phyloP scores from a whole-genome alignment of 2,329 filamentous ascomycete genomes.

The Phaeosphaeria sp. region DNA sequence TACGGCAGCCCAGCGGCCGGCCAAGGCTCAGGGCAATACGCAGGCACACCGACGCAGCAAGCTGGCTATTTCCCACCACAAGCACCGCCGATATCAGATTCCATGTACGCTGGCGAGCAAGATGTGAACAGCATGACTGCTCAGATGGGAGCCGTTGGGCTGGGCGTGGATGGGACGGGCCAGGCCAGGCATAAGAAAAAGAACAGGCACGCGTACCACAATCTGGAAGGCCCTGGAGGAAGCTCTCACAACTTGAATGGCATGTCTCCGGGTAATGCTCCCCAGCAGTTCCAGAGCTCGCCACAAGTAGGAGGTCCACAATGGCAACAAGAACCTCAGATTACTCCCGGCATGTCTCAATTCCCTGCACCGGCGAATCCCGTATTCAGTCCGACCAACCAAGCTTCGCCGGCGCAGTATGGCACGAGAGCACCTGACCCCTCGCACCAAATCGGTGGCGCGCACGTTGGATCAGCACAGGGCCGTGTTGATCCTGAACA shows the following conservation, averaged over 20 bases:
- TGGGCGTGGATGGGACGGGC: slow-evolving; percentile 51
- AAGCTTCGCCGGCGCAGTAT: slow-evolving; percentile 46
- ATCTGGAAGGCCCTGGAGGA: slow-evolving; percentile 73
- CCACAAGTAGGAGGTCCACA: slow-evolving; percentile 43
- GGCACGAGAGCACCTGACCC: slow-evolving; percentile 38
- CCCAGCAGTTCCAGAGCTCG: slow-evolving; percentile 59
- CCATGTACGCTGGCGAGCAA: slow-evolving; percentile 33
- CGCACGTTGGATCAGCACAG: slow-evolving; percentile 66
- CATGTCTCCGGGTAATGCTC: slow-evolving; percentile 65
- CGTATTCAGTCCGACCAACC: slow-evolving; percentile 56
- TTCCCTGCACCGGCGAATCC: slow-evolving; percentile 66
- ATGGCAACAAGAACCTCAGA: slow-evolving; percentile 50
- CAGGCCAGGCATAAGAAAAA: slow-evolving; percentile 78
- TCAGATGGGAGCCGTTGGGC: slow-evolving; percentile 37
- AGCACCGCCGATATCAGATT: slow-evolving; percentile 26
- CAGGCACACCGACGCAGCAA: slow-evolving; percentile 38
- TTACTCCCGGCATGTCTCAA: slow-evolving; percentile 60
- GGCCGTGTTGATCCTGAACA: slow-evolving; percentile 87
- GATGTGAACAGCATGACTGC: slow-evolving; percentile 41
- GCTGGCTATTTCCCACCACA: slow-evolving; percentile 54
- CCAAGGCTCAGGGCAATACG: slow-evolving; percentile 40
- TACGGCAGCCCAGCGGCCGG: slow-evolving; percentile 40
- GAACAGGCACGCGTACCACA: slow-evolving; percentile 91
- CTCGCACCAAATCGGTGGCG: slow-evolving; percentile 32
- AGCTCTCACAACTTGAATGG: slow-evolving; percentile 75